Percentiles rank a stretch among this genome's conserved stretches.
phyloP scores from a whole-genome alignment of 768 basidiomycete genomes.

The Lyophyllum shimeji region DNA sequence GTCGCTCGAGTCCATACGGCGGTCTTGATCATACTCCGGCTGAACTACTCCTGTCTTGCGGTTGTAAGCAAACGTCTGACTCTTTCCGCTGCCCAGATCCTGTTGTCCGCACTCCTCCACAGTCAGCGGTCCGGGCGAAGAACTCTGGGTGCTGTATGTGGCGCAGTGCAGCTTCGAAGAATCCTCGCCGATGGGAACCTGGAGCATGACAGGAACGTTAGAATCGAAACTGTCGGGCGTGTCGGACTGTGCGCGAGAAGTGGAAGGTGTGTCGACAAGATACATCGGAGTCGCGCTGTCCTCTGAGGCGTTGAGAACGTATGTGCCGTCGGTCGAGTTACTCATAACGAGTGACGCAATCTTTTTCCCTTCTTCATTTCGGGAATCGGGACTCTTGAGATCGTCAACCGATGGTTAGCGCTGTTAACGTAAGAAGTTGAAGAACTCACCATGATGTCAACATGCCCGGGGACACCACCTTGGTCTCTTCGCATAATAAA shows the following conservation, averaged over 20 bases:
- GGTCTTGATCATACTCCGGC: constrained; percentile 47
- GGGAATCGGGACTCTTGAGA: constrained; percentile 7
- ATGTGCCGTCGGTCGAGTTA: constrained; percentile 24
- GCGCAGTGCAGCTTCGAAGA: constrained; percentile 52
- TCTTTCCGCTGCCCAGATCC: constrained; percentile 22
- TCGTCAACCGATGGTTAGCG: not conserved
- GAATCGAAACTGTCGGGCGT: constrained; percentile 10
- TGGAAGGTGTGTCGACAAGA: constrained; percentile 27
- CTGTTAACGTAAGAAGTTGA: not conserved
- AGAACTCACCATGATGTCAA: constrained; percentile 49
- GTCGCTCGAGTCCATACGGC: constrained; percentile 7
- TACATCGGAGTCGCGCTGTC: constrained; percentile 43
- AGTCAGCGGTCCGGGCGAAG: constrained; percentile 36
- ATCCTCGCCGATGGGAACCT: constrained; percentile 20
- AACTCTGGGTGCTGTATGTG: constrained; percentile 27
- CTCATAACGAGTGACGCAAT: constrained; percentile 22
- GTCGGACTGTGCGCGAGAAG: not conserved
- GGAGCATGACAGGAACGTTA: constrained; percentile 39
- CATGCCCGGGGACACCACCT: constrained; percentile 35
- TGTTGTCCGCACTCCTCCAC: constrained; percentile 47
- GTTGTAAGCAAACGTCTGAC: constrained; percentile 64
- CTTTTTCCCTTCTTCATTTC: not conserved
- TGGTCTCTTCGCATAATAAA: not conserved
- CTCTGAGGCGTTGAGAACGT: constrained; percentile 49
- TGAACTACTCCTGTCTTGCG: constrained; percentile 42